Evolutionary conservation across 805 yeast genomes (phyloP).

Genomic region (Starmera quercuum): DNA sequence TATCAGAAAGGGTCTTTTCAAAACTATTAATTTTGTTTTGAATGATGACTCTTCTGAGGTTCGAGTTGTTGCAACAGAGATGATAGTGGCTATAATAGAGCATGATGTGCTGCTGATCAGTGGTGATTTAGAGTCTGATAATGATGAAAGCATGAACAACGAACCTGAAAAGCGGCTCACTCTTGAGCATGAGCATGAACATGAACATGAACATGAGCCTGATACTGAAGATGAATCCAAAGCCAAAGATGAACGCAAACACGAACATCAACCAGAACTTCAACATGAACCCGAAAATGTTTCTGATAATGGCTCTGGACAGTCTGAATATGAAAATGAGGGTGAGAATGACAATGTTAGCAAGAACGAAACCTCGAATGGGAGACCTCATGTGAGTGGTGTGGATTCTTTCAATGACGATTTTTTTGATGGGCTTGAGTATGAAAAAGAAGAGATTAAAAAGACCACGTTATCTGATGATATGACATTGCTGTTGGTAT

Average conservation of each 20-base stretch:
- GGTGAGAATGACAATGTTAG: constrained; percentile 10
- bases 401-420: constrained; percentile 5
- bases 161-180: not conserved
- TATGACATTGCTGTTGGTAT: constrained; percentile 46
- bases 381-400: constrained; percentile 11
- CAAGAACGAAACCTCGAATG: constrained; percentile 6
- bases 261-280: constrained; percentile 5
- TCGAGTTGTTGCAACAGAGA: constrained; percentile 70
- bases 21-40: constrained; percentile 66
- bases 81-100: constrained; percentile 73
- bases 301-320: constrained; percentile 1
- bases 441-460: constrained; percentile 10
- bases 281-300: constrained; percentile 4
- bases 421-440: constrained; percentile 5
- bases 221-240: constrained; percentile 2
- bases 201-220: constrained; percentile 2
- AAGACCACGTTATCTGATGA: constrained; percentile 36
- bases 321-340: constrained; percentile 6
- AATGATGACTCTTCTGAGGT: constrained; percentile 38
- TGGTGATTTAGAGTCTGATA: no score
- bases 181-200: constrained; percentile 1
- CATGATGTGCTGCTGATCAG: constrained; percentile 65
- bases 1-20: constrained; percentile 62
- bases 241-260: constrained; percentile 2
- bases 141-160: constrained; percentile 3